A percentile compares a stretch with the other conserved stretches of the same genome.
Evolutionary conservation across 257 asterid genomes (phyloP).

Genomic region (Solanum bulbocastanum): DNA sequence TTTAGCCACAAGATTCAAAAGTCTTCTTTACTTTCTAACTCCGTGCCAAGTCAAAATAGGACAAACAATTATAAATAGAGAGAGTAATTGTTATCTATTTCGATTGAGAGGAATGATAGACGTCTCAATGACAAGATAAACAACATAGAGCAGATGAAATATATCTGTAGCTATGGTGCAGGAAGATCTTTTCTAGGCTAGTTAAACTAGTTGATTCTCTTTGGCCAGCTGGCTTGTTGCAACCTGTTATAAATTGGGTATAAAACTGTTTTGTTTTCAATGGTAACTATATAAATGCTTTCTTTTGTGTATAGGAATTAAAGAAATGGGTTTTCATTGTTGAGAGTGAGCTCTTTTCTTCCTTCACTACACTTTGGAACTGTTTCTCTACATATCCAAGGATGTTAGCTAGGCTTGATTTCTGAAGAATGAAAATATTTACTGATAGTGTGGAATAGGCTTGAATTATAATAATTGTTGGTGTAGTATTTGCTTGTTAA

Average conservation of each 20-base stretch:
- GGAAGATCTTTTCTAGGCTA: background rate
- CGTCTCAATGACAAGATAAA: background rate
- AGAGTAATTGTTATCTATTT: too few relatives aligned
- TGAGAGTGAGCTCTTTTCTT: background rate
- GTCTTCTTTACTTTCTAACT: too few relatives aligned
- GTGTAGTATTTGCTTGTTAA: background rate
- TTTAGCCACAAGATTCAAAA: too few relatives aligned
- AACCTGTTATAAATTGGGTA: background rate
- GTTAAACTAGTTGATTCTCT: background rate
- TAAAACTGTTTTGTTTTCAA: background rate
- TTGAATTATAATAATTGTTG: background rate
- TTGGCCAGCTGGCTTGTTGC: too few relatives aligned
- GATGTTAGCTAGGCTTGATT: background rate
- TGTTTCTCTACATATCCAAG: background rate
- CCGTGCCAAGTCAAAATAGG: too few relatives aligned
- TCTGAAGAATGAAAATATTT: background rate
- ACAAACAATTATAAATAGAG: too few relatives aligned
- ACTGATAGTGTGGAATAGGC: background rate
- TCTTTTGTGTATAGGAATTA: background rate
- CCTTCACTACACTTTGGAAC: too few relatives aligned
- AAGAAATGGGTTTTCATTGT: background rate
- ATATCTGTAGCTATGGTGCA: background rate
- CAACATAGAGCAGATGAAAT: background rate
- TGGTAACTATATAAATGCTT: too few relatives aligned
- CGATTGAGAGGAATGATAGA: background rate